phyloP scores from a whole-genome alignment of 257 asterid genomes.

The Solanum medicagineum region DNA sequence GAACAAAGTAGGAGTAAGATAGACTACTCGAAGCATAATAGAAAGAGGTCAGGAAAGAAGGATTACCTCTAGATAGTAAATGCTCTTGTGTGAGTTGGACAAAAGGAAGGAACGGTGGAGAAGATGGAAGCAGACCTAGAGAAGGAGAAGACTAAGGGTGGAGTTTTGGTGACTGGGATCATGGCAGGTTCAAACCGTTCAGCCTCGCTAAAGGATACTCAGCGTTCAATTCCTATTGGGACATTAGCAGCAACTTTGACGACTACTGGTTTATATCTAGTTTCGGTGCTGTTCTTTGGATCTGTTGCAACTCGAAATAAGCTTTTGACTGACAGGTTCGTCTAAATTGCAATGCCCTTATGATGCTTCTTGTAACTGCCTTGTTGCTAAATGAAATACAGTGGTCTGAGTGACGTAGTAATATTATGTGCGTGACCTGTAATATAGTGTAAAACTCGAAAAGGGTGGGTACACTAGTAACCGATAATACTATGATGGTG shows the following conservation, averaged over 20 bases:
- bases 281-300: slow-evolving; percentile 81
- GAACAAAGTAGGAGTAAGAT: too few relatives aligned
- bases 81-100: too few relatives aligned
- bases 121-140: too few relatives aligned
- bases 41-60: too few relatives aligned
- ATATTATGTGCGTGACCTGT: background rate
- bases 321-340: slow-evolving; percentile 93
- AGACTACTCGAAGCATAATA: too few relatives aligned
- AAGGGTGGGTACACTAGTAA: background rate
- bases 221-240: slow-evolving; percentile 92
- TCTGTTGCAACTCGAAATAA: slow-evolving; percentile 91
- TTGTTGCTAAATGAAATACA: background rate
- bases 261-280: slow-evolving; percentile 61
- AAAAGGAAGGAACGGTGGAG: too few relatives aligned
- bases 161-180: slow-evolving; percentile 15
- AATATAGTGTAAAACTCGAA: background rate
- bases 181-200: slow-evolving; percentile 99
- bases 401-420: background rate
- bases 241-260: slow-evolving; percentile 86
- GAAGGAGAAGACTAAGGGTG: too few relatives aligned
- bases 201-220: slow-evolving; percentile 97
- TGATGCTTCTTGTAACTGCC: background rate
- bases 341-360: background rate
- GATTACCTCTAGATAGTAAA: too few relatives aligned
- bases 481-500: background rate